Conservation (phyloP, 1,284 basidiomycete species). For the Naganishia cerealis region DNA sequence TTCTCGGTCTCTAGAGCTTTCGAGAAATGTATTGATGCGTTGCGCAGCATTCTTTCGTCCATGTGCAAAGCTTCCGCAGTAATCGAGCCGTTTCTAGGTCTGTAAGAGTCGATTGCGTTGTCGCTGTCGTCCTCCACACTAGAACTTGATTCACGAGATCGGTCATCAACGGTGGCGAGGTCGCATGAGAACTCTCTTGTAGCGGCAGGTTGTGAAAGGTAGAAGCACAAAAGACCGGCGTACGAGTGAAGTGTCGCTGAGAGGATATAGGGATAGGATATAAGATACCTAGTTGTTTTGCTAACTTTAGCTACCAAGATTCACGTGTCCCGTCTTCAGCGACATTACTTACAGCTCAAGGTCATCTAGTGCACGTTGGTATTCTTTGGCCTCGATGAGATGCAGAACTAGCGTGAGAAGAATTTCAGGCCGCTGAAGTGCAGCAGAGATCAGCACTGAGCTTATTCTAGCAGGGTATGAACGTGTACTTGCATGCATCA, state of each 20-base stretch:
- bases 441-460: not conserved
- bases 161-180: not conserved
- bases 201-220: slow-evolving; percentile 50
- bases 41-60: slow-evolving; percentile 15
- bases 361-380: slow-evolving; percentile 74
- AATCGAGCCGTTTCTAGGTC: not conserved
- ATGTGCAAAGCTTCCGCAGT: slow-evolving; percentile 12
- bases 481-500: slow-evolving; percentile 62
- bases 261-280: slow-evolving; percentile 79
- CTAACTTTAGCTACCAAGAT: not conserved
- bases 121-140: not conserved
- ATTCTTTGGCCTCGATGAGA: slow-evolving; percentile 62
- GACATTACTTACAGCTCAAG: slow-evolving; percentile 69
- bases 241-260: slow-evolving; percentile 75
- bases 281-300: slow-evolving; percentile 64
- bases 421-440: slow-evolving; percentile 67
- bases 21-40: slow-evolving; percentile 12
- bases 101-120: not conserved
- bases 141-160: not conserved
- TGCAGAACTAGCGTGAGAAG: slow-evolving; percentile 71
- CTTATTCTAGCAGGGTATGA: no score
- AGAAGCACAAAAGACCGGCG: slow-evolving; percentile 71
- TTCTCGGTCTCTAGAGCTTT: slow-evolving; percentile 19
- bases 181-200: slow-evolving; percentile 21
- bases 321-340: not conserved